Evolutionary conservation across 2,329 filamentous ascomycete species (phyloP), one percentile per base, ranked within the genome.

Genomic region (Pyrenophora seminiperda): DNA sequence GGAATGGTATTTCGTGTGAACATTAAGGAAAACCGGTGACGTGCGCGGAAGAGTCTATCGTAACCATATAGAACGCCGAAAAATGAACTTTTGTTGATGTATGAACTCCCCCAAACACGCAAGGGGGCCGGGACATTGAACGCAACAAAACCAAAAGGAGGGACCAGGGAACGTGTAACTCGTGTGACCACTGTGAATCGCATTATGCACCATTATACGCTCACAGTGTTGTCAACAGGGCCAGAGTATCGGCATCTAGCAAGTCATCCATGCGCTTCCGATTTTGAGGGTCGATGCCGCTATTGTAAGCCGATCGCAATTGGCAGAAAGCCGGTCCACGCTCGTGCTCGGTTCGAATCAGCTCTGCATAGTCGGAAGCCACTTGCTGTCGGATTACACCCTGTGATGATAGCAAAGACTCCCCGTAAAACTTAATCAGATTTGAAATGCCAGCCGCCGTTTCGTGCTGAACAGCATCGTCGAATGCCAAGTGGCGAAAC

Each of bases 351-450:
- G 66, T 69, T 53, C 77, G 76, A 44, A 83, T 80, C 37, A 86
- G 68, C 42, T 79, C 74, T 36, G 85, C 73, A 62, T 83, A 82
- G 66, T 86, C 79, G 43, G 67, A 69, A 38, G 81, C 79, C 41
- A 87, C 75, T 54, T 75, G 69, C 50, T 81, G 76, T 54, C 79
- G 77, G 50, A 86, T 79, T 10, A 76, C 63, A 56, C 74, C 76
- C 51, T 74, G 74, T 34, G 58, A 42, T 63, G 79, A 81, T 50
- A 75, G 75, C 47, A 86, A 75, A 58, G 80, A 77, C 62, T 80
- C 77, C 65, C 81, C 80, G 70, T 89, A 89, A 71, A 86, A 90
- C 38, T 81, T 81, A 61, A 89, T 76, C 47, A 91, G 76, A 67
- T 82, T 82, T 50, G 78, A 79, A 66, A 89, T 76, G 40, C 88